Conservation (phyloP, 768 basidiomycete species). For the Rhodotorula paludigena region DNA sequence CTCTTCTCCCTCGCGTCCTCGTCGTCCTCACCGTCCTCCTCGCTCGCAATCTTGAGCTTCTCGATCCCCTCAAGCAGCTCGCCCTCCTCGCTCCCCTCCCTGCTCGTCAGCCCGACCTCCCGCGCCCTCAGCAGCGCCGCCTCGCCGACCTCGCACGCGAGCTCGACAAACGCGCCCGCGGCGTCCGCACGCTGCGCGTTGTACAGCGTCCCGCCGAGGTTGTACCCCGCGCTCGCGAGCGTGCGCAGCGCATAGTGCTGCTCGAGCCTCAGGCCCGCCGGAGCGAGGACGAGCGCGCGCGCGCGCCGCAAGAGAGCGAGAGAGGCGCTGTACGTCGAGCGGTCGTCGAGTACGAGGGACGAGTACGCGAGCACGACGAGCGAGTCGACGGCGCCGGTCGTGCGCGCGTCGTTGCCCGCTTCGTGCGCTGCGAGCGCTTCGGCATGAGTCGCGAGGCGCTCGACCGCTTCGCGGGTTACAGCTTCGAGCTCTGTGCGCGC, state of each 20-base stretch:
- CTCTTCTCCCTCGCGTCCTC: not conserved
- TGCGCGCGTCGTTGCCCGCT: not conserved
- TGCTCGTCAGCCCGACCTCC: not conserved
- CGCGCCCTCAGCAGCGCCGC: slow-evolving; percentile 48
- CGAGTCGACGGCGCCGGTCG: slow-evolving; percentile 14
- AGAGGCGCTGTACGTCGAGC: slow-evolving; percentile 4
- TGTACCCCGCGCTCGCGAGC: slow-evolving; percentile 45
- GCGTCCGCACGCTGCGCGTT: slow-evolving; percentile 60
- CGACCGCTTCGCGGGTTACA: not conserved
- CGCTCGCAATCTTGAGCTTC: not conserved
- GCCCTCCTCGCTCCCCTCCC: not conserved
- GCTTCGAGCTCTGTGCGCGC: not conserved
- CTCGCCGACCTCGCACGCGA: slow-evolving; percentile 50
- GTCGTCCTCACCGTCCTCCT: not conserved
- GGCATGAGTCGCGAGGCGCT: slow-evolving; percentile 6
- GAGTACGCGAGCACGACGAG: slow-evolving; percentile 30
- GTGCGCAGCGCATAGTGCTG: slow-evolving; percentile 43
- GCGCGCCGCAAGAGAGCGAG: slow-evolving; percentile 20
- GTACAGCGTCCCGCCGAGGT: slow-evolving; percentile 53
- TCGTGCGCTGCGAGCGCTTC: not conserved
- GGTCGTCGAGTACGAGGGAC: slow-evolving; percentile 23
- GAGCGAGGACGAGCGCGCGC: slow-evolving; percentile 23
- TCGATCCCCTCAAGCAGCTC: not conserved
- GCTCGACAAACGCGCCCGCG: slow-evolving; percentile 66
- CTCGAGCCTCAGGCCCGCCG: not conserved